These are phyloP conservation scores for Talaromyces adpressus DNA, from an alignment of 495 filamentous ascomycete species.

Conservation along the genomic window DNA sequence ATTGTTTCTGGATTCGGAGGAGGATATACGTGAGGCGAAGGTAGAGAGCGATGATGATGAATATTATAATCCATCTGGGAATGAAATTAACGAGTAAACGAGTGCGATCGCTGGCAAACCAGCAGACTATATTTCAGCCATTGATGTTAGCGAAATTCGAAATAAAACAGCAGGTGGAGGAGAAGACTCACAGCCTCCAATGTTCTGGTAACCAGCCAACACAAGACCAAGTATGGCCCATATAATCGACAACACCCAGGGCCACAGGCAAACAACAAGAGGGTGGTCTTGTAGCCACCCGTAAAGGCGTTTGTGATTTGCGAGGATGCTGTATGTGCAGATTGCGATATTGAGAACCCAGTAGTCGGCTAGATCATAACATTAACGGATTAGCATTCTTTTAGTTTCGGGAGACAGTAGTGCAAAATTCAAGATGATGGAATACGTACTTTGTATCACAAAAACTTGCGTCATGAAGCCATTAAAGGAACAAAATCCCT, in stretches of 20 bases:
- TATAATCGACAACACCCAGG: neutral
- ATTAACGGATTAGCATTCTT: neutral
- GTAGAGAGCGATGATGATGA: conserved; percentile 3
- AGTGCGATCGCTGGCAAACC: conserved; percentile 3
- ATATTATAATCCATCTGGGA: conserved; percentile 6
- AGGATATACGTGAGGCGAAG: neutral
- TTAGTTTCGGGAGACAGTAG: no score
- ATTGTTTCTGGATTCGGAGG: neutral
- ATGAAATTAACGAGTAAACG: conserved; percentile 4
- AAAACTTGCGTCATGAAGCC: conserved; percentile 7
- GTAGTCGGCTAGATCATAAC: conserved; percentile 6
- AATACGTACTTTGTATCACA: conserved; percentile 6
- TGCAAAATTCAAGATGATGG: neutral
- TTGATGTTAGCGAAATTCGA: neutral
- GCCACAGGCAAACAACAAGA: neutral
- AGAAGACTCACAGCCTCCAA: neutral
- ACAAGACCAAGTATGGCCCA: conserved; percentile 4
- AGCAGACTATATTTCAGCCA: neutral
- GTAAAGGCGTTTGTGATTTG: conserved; percentile 1
- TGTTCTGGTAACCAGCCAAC: neutral
- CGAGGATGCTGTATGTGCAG: conserved; percentile 5
- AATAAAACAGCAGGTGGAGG: neutral
- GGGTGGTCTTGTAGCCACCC: neutral
- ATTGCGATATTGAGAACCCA: conserved; percentile 6
- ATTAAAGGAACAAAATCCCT: neutral